Conservation (phyloP, 805 yeast genomes). For the Candida koratica region DNA sequence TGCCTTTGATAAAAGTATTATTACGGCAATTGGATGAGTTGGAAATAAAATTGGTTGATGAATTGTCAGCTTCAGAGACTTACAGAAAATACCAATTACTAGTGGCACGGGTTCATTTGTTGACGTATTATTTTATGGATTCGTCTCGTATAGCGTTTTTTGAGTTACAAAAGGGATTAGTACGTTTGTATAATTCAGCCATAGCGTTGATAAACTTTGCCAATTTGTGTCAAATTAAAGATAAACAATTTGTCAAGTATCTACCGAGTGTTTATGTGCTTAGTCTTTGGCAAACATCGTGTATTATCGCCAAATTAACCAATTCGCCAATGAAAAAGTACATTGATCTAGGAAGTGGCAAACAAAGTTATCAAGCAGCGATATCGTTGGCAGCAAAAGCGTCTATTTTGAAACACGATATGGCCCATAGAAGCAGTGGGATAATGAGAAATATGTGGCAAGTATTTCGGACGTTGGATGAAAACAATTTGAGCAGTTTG, state of each 20-base stretch:
- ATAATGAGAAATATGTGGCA: slow-evolving; percentile 95
- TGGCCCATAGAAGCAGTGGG: slow-evolving; percentile 89
- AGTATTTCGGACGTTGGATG: slow-evolving; percentile 64
- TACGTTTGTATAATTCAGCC: slow-evolving; percentile 77
- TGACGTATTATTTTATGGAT: slow-evolving; percentile 79
- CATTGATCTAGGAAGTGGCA: slow-evolving; percentile 69
- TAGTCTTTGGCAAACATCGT: slow-evolving; percentile 88
- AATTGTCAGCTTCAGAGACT: slow-evolving; percentile 48
- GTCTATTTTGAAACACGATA: slow-evolving; percentile 84
- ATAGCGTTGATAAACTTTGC: slow-evolving; percentile 67
- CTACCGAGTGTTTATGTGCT: slow-evolving; percentile 81
- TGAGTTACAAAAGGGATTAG: slow-evolving; percentile 69
- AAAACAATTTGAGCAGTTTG: slow-evolving; percentile 38
- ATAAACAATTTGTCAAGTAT: slow-evolving; percentile 63
- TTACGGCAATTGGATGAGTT: slow-evolving; percentile 71
- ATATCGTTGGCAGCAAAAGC: slow-evolving; percentile 69
- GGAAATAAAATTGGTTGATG: slow-evolving; percentile 50
- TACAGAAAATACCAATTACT: slow-evolving; percentile 64
- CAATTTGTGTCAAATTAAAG: slow-evolving; percentile 52
- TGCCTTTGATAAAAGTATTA: slow-evolving; percentile 69
- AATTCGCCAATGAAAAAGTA: slow-evolving; percentile 69
- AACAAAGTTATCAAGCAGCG: slow-evolving; percentile 62
- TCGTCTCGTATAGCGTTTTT: slow-evolving; percentile 46
- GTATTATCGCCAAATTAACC: slow-evolving; percentile 71
- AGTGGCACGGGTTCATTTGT: slow-evolving; percentile 75